Evolutionary conservation across 192 early-diverging fungal species (phyloP).

Genomic region (Fimicolochytrium jonesii): DNA sequence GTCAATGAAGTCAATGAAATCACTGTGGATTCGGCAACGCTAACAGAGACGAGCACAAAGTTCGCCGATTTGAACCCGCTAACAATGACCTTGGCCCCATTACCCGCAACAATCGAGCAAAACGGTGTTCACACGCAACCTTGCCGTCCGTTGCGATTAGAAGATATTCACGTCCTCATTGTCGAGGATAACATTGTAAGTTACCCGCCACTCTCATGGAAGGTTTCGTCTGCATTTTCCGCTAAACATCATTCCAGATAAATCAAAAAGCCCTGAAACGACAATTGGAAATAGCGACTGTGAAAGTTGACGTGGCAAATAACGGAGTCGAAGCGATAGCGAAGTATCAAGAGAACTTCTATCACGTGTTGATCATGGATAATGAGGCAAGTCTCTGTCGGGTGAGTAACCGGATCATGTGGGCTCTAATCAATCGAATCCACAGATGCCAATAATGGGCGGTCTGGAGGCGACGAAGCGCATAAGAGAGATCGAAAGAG

Average conservation of each 20-base stretch:
- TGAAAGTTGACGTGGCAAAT: background rate
- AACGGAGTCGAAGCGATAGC: slow-evolving; percentile 10
- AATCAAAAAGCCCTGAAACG: slow-evolving; percentile 20
- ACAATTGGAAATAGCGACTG: slow-evolving; percentile 6
- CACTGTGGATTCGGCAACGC: background rate
- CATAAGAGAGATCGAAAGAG: too few relatives aligned
- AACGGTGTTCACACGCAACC: too few relatives aligned
- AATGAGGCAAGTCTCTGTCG: too few relatives aligned
- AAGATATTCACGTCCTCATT: background rate
- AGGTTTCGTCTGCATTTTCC: background rate
- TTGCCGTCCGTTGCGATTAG: background rate
- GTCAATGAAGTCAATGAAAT: background rate
- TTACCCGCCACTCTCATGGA: background rate
- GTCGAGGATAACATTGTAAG: slow-evolving; percentile 18
- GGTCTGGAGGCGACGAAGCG: too few relatives aligned
- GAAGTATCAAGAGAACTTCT: too few relatives aligned
- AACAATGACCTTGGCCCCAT: too few relatives aligned
- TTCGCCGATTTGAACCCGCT: background rate
- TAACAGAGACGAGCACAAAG: background rate
- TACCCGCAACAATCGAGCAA: too few relatives aligned
- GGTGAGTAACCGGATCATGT: too few relatives aligned
- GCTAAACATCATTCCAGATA: too few relatives aligned
- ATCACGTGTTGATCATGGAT: too few relatives aligned
- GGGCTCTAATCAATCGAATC: too few relatives aligned
- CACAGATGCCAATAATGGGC: too few relatives aligned